Base-by-base conservation (phyloP, 23 red algal species). In the Agarophyton chilense region DNA sequence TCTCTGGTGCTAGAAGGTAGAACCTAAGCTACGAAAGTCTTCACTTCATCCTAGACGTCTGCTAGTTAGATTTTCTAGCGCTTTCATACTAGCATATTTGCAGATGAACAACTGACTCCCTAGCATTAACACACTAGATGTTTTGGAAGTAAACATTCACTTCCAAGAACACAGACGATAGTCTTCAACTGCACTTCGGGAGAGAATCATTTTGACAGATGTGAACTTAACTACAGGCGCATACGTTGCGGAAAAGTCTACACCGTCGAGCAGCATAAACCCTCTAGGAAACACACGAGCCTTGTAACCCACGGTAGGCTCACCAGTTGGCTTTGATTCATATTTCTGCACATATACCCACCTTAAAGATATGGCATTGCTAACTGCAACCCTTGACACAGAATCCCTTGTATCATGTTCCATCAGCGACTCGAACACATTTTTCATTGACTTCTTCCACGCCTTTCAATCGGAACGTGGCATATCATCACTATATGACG, bases 361-460 rank as follows among this genome's bases (percentile, higher is more conserved):
- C 44, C 42, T 83, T 19, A 31, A 67, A 19, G 58, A 65, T 25
- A 65, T 67, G 39, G 45, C 17, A 33, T 83, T 62, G 44, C 18
- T 63, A 21, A 42, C 35, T 39, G 55, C 54, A 22, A 55, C 36
- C 36, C 31, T 51, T 25, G 55, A 55, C 40, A 83, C 53, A 10
- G 66, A 26, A 26, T 63, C 53, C 79, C 56, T 66, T 65, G 79
- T 83, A 34, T 83, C 79, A 83, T 83, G 54, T 12, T 83, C 79
- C 41, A 83, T 83, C 22, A 83, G 39, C 3, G 79, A 83, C 34
- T 83, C 40, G 25, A 54, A 52, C 52, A 54, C 46, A 79, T 3
- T 57, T 7, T 31, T 1, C 74, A 79, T 52, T 5, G 79, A 22
- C 55, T 83, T 83, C 21, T 45, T 67, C 33, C 56, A 43, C 2